Conservation (phyloP, 495 filamentous ascomycete genomes). For the Talaromyces nanjingensis region DNA sequence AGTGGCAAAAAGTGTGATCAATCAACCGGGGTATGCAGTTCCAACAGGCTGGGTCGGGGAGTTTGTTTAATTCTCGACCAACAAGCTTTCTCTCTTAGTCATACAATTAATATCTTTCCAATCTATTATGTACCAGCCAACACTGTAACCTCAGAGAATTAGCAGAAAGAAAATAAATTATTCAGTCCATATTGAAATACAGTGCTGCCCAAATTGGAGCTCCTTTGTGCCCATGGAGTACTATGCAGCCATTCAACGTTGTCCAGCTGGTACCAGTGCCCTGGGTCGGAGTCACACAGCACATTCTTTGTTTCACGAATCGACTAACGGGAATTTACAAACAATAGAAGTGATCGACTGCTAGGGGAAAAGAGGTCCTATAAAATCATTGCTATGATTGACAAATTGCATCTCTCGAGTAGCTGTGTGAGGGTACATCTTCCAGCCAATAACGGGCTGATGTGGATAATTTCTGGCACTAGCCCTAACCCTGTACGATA, state of each 20-base stretch:
- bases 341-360: no score
- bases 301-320: not conserved
- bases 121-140: not conserved
- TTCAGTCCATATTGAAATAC: not conserved
- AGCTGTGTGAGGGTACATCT: not conserved
- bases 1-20: not conserved
- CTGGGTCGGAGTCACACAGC: not conserved
- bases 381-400: no score
- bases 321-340: no score
- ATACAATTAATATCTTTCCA: not conserved
- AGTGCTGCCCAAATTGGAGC: not conserved
- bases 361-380: no score
- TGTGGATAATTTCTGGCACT: not conserved
- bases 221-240: not conserved
- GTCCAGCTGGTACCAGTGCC: not conserved
- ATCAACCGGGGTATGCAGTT: not conserved
- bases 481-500: not conserved
- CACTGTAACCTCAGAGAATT: not conserved
- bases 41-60: not conserved
- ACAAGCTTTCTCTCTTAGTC: not conserved
- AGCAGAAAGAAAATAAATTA: not conserved
- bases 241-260: not conserved
- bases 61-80: not conserved
- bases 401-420: not conserved
- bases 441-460: not conserved